Evolutionary conservation across 2,329 filamentous ascomycete genomes (phyloP).

Genomic region (Ceratocystis alfenasii): DNA sequence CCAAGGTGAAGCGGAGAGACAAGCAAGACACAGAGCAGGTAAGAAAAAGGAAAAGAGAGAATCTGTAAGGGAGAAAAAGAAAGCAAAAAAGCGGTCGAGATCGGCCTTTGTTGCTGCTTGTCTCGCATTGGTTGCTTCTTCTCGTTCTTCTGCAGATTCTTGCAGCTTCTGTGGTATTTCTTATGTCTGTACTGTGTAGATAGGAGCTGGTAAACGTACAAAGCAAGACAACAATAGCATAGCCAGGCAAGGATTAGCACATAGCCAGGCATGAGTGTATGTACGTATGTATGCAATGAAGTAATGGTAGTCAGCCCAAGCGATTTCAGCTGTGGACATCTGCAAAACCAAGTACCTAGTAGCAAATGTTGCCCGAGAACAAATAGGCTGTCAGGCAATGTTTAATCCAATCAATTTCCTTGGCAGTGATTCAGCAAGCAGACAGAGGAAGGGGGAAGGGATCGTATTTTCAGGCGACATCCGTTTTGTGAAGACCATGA

Average conservation of each 20-base stretch:
- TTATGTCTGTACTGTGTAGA: background rate
- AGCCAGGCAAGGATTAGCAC: background rate
- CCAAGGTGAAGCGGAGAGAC: background rate
- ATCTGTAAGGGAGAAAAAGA: background rate
- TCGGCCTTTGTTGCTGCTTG: background rate
- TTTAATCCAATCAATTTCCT: constrained; percentile 11
- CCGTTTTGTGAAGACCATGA: too few species aligned
- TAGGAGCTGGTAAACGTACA: background rate
- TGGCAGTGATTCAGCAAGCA: background rate
- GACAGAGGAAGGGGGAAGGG: too few species aligned
- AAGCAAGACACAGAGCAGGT: background rate
- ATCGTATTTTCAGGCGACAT: too few species aligned
- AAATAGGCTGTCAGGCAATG: background rate
- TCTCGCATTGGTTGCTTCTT: constrained; percentile 2
- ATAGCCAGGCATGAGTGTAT: background rate
- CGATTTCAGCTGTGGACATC: too few species aligned
- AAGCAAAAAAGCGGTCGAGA: constrained; percentile 4
- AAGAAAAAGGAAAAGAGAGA: background rate
- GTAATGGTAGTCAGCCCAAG: background rate
- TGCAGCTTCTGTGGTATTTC: constrained; percentile 6
- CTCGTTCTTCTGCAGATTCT: constrained; percentile 8
- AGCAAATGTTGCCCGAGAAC: background rate
- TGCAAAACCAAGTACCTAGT: too few species aligned
- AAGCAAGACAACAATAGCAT: background rate
- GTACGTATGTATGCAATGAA: background rate